Conservation (phyloP, 192 early-diverging fungal genomes). For the Geranomyces michiganensis region DNA sequence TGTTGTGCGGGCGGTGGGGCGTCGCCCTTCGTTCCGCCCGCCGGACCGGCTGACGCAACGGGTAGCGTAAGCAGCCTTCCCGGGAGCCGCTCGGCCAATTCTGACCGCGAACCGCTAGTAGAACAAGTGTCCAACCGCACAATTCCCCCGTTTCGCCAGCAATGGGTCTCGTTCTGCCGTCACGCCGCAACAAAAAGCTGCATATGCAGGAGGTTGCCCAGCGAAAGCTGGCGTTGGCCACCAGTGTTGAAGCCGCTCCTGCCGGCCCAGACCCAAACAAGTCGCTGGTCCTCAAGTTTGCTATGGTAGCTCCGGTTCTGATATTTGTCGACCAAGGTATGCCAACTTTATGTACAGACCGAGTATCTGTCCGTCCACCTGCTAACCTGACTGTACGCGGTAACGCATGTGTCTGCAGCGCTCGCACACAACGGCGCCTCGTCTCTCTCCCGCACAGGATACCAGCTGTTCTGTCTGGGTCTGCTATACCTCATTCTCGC, state of each 20-base stretch:
- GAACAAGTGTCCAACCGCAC: too few relatives aligned
- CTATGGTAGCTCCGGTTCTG: slow-evolving; percentile 8
- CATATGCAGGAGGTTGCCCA: not conserved
- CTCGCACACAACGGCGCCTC: slow-evolving; percentile 29
- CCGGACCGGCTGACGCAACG: too few relatives aligned
- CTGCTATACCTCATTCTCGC: slow-evolving; percentile 5
- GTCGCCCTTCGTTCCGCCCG: too few relatives aligned
- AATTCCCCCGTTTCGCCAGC: too few relatives aligned
- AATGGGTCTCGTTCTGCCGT: slow-evolving; percentile 6
- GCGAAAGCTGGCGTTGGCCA: not conserved
- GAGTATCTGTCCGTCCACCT: too few relatives aligned
- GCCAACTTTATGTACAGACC: too few relatives aligned
- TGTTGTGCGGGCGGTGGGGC: too few relatives aligned
- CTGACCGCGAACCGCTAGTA: too few relatives aligned
- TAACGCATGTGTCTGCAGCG: slow-evolving; percentile 18
- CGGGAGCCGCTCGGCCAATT: too few relatives aligned
- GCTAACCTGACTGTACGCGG: too few relatives aligned
- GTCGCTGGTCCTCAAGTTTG: slow-evolving; percentile 17
- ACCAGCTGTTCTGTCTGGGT: slow-evolving; percentile 5
- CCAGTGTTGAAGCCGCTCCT: not conserved
- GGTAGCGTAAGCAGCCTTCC: too few relatives aligned
- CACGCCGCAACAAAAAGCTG: slow-evolving; percentile 5
- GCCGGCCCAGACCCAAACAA: slow-evolving; percentile 6
- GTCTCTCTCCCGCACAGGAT: slow-evolving; percentile 1
- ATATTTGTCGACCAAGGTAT: slow-evolving; percentile 19